Evolutionary conservation across 129 eudicot genomes (phyloP).

Genomic region (Helianthus tuberosus): DNA sequence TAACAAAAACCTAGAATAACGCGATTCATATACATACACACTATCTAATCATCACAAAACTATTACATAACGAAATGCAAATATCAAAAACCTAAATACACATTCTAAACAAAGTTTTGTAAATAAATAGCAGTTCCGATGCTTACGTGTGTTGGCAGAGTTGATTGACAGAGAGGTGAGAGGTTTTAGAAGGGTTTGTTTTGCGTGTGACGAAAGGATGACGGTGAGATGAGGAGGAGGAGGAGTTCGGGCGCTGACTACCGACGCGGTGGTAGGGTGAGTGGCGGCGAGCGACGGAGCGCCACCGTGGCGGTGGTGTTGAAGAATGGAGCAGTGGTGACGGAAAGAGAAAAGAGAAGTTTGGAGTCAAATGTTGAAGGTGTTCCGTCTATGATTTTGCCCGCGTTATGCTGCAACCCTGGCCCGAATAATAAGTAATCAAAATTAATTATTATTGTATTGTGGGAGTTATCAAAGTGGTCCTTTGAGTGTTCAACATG

Average conservation of each 20-base stretch:
- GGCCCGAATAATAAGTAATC: slow-evolving; percentile 32
- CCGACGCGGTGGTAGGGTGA: slow-evolving; percentile 1
- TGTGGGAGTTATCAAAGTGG: too few species aligned
- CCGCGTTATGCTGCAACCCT: slow-evolving; percentile 41
- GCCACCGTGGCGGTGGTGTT: slow-evolving; percentile 33
- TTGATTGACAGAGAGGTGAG: slow-evolving; percentile 14
- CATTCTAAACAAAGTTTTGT: neutral
- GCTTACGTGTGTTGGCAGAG: slow-evolving; percentile 17
- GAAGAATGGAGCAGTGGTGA: slow-evolving; percentile 28
- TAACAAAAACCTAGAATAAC: slow-evolving; percentile 19
- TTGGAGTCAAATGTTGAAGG: slow-evolving; percentile 34
- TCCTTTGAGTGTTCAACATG: neutral
- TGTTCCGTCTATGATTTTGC: slow-evolving; percentile 41
- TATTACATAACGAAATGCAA: slow-evolving; percentile 13
- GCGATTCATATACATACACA: neutral
- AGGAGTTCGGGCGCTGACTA: slow-evolving; percentile 16
- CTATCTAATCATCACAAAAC: slow-evolving; percentile 18
- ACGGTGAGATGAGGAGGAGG: neutral
- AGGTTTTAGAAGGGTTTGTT: slow-evolving; percentile 24
- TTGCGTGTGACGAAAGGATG: neutral
- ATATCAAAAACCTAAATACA: slow-evolving; percentile 4
- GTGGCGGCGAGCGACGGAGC: slow-evolving; percentile 15
- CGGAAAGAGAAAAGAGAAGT: slow-evolving; percentile 17
- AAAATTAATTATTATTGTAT: neutral
- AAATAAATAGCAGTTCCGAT: slow-evolving; percentile 13